A percentile compares a stretch with the other conserved stretches of the same genome.
Evolutionary conservation across 1,139 yeast genomes (phyloP).

Genomic region (Yamadazyma membranifaciens): DNA sequence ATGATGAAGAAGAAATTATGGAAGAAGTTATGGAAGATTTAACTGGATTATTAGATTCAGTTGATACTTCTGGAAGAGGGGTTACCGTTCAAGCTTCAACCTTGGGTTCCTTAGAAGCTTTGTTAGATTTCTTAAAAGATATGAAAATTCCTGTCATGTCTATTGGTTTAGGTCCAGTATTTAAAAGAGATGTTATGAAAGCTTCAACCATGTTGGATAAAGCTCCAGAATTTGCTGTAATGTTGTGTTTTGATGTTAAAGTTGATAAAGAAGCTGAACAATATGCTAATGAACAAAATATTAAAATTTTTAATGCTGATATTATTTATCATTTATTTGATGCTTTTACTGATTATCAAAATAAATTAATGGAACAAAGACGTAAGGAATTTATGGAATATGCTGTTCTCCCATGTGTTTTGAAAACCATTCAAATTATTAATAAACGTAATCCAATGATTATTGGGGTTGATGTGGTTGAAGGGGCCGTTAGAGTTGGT

Average conservation of each 20-base stretch:
- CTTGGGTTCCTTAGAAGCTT: constrained; percentile 95
- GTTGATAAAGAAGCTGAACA: constrained; percentile 98
- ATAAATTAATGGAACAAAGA: constrained; percentile 81
- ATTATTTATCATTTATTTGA: constrained; percentile 96
- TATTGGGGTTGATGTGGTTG: constrained; percentile 95
- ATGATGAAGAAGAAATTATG: constrained; percentile 95
- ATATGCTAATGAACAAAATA: constrained; percentile 89
- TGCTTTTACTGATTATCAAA: constrained; percentile 89
- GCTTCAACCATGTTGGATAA: constrained; percentile 95
- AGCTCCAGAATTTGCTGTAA: constrained; percentile 92
- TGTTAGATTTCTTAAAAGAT: constrained; percentile 92
- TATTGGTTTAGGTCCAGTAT: constrained; percentile 96
- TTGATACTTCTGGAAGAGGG: constrained; percentile 92
- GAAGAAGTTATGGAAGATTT: constrained; percentile 99
- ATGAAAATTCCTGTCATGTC: constrained; percentile 99
- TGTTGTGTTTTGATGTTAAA: constrained; percentile 97
- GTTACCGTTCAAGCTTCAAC: constrained; percentile 99
- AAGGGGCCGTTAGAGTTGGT: constrained; percentile 86
- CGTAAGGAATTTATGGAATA: constrained; percentile 84
- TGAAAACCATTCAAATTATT: constrained; percentile 92
- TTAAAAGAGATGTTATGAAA: constrained; percentile 96
- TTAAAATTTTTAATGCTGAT: constrained; percentile 92
- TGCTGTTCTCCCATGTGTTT: constrained; percentile 93
- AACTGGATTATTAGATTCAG: constrained; percentile 91
- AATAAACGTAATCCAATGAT: constrained; percentile 99